Evolutionary conservation across 1,139 yeast species (phyloP), one percentile per base, ranked within the genome.

Genomic region (Sporopachydermia cereana): DNA sequence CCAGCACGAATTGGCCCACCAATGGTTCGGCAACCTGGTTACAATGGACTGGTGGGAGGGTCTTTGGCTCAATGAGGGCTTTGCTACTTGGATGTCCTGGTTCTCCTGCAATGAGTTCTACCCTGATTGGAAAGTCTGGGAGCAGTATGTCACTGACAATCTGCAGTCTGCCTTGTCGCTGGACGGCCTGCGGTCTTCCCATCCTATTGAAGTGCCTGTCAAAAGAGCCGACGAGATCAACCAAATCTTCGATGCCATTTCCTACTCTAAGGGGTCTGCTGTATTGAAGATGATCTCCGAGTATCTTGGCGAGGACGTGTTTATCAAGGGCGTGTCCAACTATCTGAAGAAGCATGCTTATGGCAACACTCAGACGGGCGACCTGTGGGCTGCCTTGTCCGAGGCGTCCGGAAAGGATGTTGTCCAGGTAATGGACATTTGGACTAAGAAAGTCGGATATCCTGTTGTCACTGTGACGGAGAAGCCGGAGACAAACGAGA

Each of bases 21-120:
- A 85, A 66, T 85, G 95, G 95, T 85, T 85, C 61, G 95, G 95
- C 53, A 81, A 85, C 64, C 69, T 85, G 56, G 95, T 84, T 49
- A 85, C 95, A 50, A 85, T 85, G 95, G 84, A 84, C 56, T 85
- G 91, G 86, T 85, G 95, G 95, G 93, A 85, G 62, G 94, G 84
- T 49, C 73, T 85, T 52, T 85, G 95, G 94, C 73, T 85, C 53
- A 85, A 85, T 62, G 95, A 85, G 65, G 95, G 95, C 24, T 85
- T 84, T 58, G 95, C 95, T 43, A 85, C 95, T 42, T 84, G 88
- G 89, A 84, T 84, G 71, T 84, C 91, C 2, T 83, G 84, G 79
- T 73, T 76, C 55, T 84, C 93, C 2, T 76, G 84, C 54, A 83
- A 84, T 61, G 69, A 76, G 54, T 72, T 84, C 58, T 79, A 72